Evolutionary conservation across 2,329 filamentous ascomycete species (phyloP).

Genomic region (Colletotrichum filicis): DNA sequence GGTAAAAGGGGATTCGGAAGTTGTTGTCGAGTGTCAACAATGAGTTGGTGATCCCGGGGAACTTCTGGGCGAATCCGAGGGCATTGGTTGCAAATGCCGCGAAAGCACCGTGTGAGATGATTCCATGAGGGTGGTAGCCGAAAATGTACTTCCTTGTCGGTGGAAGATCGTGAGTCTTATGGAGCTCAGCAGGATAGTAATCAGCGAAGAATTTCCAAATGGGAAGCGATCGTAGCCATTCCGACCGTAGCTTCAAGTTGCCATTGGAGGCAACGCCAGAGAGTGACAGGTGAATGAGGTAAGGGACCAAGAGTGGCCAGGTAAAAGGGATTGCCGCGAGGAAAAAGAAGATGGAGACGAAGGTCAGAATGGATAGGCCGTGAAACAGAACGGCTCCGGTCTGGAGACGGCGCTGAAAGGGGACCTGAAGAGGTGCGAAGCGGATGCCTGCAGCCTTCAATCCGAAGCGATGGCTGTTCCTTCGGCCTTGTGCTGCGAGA

Average conservation of each 20-base stretch:
- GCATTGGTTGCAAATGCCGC: conserved; percentile 92
- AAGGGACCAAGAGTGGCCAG: conserved; percentile 83
- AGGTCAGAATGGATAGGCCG: conserved; percentile 75
- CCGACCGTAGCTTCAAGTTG: conserved; percentile 77
- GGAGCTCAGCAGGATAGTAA: conserved; percentile 90
- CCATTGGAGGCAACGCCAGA: conserved; percentile 83
- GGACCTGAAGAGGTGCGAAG: conserved; percentile 84
- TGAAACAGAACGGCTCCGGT: conserved; percentile 83
- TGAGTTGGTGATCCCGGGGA: conserved; percentile 95
- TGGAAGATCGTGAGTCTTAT: conserved; percentile 83
- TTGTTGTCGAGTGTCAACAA: conserved; percentile 95
- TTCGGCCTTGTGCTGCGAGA: conserved; percentile 14
- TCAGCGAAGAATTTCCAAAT: conserved; percentile 91
- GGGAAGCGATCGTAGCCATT: conserved; percentile 76
- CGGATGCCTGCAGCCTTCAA: conserved; percentile 69
- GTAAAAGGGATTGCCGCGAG: conserved; percentile 90
- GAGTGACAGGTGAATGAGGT: conserved; percentile 85
- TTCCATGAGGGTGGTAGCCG: conserved; percentile 96
- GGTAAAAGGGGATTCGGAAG: conserved; percentile 92
- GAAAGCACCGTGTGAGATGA: conserved; percentile 97
- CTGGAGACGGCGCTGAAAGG: conserved; percentile 77
- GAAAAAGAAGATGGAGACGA: conserved; percentile 87
- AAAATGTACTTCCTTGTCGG: conserved; percentile 94
- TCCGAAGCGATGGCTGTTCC: conserved; percentile 41
- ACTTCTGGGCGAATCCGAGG: conserved; percentile 85